These are phyloP conservation scores for Globisporangium nodosum DNA, from an alignment of 352 stramenopile species.

Conservation along the genomic window DNA sequence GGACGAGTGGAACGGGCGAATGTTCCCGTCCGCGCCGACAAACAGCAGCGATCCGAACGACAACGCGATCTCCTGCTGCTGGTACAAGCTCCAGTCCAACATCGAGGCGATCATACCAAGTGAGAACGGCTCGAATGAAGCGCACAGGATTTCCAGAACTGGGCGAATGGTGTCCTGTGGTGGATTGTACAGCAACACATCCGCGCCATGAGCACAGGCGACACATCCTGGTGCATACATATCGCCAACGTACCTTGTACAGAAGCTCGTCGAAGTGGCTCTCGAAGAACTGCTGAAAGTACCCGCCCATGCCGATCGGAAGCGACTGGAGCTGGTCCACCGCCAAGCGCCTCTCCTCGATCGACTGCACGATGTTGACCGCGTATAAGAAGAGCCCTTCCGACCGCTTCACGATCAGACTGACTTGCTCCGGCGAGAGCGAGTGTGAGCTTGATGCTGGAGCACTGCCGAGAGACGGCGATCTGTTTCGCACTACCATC, in stretches of 20 bases:
- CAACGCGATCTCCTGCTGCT: conserved; percentile 46
- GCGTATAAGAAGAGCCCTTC: conserved; percentile 73
- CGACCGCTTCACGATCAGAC: conserved; percentile 45
- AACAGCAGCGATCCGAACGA: conserved; percentile 56
- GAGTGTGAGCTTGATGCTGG: neutral
- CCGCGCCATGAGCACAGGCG: neutral
- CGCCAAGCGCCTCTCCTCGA: conserved; percentile 42
- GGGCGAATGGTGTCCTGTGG: conserved; percentile 37
- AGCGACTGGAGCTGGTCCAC: conserved; percentile 48
- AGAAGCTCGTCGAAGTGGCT: conserved; percentile 49
- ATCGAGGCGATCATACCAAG: conserved; percentile 39
- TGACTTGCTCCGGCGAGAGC: conserved; percentile 27
- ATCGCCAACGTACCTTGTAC: conserved; percentile 32
- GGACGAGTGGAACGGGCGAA: conserved; percentile 72
- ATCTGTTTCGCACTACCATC: neutral
- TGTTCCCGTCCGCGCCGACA: conserved; percentile 32
- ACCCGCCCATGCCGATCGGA: conserved; percentile 58
- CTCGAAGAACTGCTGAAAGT: conserved; percentile 66
- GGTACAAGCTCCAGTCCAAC: conserved; percentile 50
- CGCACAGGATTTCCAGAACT: conserved; percentile 64
- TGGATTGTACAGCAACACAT: neutral
- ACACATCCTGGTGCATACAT: no score
- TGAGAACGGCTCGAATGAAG: conserved; percentile 55
- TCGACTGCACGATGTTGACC: conserved; percentile 66
- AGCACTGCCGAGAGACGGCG: neutral